Conservation (phyloP, 257 asterid genomes). For the Pogostemon cablin region DNA sequence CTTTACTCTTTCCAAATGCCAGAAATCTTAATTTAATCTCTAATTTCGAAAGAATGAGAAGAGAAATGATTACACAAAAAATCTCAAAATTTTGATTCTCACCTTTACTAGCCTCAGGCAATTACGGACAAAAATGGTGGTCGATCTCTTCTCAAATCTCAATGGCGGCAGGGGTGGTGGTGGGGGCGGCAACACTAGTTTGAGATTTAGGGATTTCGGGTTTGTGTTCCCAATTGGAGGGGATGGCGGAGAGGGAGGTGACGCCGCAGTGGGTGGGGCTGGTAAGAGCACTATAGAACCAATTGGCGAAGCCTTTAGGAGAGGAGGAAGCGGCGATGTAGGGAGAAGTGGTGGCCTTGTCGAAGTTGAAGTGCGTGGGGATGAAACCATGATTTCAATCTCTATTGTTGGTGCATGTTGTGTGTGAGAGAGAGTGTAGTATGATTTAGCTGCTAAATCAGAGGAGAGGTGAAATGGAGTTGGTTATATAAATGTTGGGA, state of each 20-base stretch:
- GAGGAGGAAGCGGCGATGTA: constrained; percentile 66
- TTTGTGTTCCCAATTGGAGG: constrained; percentile 71
- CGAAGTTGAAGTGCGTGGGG: constrained; percentile 49
- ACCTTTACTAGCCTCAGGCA: too few species aligned
- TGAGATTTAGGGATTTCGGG: constrained; percentile 62
- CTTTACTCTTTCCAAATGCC: too few species aligned
- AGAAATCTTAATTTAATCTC: too few species aligned
- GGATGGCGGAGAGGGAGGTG: constrained; percentile 45
- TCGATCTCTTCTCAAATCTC: too few species aligned
- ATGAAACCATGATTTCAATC: constrained; percentile 35
- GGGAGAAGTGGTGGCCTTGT: constrained; percentile 65
- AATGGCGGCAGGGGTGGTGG: too few species aligned
- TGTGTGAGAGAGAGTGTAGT: neutral
- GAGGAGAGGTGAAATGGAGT: neutral
- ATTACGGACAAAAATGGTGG: too few species aligned
- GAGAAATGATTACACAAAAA: too few species aligned
- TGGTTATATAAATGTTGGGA: constrained; percentile 34
- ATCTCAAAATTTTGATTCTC: too few species aligned
- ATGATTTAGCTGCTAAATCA: neutral
- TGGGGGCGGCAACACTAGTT: constrained; percentile 24
- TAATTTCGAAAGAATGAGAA: too few species aligned
- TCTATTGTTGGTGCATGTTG: constrained; percentile 34
- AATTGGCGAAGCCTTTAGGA: constrained; percentile 49
- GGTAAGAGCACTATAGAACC: constrained; percentile 68
- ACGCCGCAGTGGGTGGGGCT: constrained; percentile 38